Percentiles rank a stretch among this genome's conserved stretches.
Conservation (phyloP, 306 rosid genomes). For the Malus fusca region DNA sequence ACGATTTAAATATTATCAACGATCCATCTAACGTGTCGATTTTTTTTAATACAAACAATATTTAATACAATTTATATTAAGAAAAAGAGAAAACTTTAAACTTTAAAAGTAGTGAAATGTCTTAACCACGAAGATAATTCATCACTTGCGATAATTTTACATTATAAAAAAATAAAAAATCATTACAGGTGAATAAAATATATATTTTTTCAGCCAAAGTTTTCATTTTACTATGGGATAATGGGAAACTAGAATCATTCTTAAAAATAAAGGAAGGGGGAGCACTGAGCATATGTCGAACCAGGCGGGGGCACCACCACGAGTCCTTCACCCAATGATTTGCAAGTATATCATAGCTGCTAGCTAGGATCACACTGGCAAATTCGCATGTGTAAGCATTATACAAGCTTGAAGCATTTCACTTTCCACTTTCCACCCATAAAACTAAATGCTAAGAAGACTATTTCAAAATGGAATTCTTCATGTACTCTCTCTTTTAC, state of each 20-base stretch:
- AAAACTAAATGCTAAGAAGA: not conserved
- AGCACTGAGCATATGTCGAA: not conserved
- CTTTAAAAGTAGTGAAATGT: too few species aligned
- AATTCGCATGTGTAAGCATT: not conserved
- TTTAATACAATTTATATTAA: too few species aligned
- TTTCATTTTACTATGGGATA: not conserved
- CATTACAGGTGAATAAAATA: too few species aligned
- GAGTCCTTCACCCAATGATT: slow-evolving; percentile 8
- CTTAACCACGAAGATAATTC: too few species aligned
- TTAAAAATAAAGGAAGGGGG: not conserved
- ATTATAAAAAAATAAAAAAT: too few species aligned
- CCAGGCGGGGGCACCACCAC: slow-evolving; percentile 8
- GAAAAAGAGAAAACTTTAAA: too few species aligned
- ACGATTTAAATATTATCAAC: too few species aligned
- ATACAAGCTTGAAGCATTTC: not conserved
- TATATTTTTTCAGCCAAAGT: too few species aligned
- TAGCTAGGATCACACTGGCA: not conserved
- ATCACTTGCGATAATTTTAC: too few species aligned
- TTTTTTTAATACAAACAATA: too few species aligned
- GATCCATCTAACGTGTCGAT: not conserved
- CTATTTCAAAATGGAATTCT: too few species aligned
- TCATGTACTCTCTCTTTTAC: too few species aligned
- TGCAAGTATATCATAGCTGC: not conserved
- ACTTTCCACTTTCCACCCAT: not conserved
- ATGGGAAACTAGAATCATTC: not conserved